phyloP scores from a whole-genome alignment of 2,329 filamentous ascomycete species.

The Camptophora hylomeconis region DNA sequence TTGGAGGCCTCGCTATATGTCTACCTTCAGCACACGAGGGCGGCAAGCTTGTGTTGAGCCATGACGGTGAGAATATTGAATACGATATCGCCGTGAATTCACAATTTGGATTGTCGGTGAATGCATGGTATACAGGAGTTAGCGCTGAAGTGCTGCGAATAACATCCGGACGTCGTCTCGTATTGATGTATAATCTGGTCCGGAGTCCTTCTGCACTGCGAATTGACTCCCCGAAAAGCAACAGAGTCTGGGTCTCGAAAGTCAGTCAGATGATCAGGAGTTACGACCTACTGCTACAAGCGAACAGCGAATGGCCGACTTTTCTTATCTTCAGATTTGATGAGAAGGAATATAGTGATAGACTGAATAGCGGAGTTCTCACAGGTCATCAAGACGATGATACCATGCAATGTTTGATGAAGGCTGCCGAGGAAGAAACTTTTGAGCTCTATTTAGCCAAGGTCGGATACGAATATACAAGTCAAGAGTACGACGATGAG shows the following conservation, averaged over 20 bases:
- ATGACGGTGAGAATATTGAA: conserved; percentile 22
- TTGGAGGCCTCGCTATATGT: conserved; percentile 38
- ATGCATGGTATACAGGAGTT: conserved; percentile 40
- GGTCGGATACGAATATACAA: too few relatives aligned
- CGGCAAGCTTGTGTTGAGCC: conserved; percentile 31
- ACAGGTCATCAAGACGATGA: too few relatives aligned
- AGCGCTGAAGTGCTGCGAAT: conserved; percentile 38
- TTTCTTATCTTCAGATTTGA: background rate
- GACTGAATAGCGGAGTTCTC: too few relatives aligned
- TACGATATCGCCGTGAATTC: conserved; percentile 22
- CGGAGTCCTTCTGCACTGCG: conserved; percentile 12
- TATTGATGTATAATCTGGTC: conserved; percentile 42
- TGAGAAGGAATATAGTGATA: too few relatives aligned
- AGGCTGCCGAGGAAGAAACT: too few relatives aligned
- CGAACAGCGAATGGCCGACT: background rate
- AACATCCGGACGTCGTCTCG: conserved; percentile 35
- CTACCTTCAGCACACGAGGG: conserved; percentile 37
- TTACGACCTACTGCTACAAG: background rate
- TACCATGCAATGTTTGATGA: too few relatives aligned
- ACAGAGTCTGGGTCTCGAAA: too few relatives aligned
- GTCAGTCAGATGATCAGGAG: too few relatives aligned
- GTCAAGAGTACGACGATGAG: too few relatives aligned
- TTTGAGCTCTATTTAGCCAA: too few relatives aligned
- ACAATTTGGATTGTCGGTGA: conserved; percentile 16
- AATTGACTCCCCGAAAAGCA: too few relatives aligned